phyloP scores from a whole-genome alignment of 2,329 filamentous ascomycete species.

The Exophiala mesophila region DNA sequence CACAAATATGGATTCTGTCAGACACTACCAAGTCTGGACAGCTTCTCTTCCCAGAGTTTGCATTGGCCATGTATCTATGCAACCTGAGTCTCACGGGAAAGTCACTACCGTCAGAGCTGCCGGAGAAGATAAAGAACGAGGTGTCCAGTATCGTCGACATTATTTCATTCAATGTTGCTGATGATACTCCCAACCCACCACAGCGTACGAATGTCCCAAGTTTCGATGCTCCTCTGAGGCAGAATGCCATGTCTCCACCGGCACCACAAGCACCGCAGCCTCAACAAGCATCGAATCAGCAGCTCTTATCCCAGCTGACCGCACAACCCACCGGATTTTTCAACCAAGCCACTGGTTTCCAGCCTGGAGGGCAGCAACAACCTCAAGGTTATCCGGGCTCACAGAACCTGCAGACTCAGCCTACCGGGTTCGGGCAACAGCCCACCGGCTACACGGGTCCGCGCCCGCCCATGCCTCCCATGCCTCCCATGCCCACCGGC shows the following conservation, averaged over 20 bases:
- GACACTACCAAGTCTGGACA: conserved; percentile 96
- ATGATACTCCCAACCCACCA: conserved; percentile 55
- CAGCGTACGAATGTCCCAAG: conserved; percentile 63
- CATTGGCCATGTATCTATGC: conserved; percentile 96
- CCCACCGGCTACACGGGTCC: conserved; percentile 76
- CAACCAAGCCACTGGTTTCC: conserved; percentile 65
- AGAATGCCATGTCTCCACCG: conserved; percentile 48
- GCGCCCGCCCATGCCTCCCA: conserved; percentile 74
- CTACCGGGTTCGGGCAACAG: conserved; percentile 70
- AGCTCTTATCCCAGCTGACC: conserved; percentile 54
- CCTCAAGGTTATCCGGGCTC: conserved; percentile 33
- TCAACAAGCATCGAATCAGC: conserved; percentile 65
- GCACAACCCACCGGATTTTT: conserved; percentile 48
- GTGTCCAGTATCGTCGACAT: conserved; percentile 99
- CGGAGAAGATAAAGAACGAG: conserved; percentile 87
- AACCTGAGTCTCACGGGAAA: conserved; percentile 89
- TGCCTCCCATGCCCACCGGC: conserved; percentile 73
- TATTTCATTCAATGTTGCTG: conserved; percentile 86
- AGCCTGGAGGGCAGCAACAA: conserved; percentile 44
- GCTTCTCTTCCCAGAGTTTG: conserved; percentile 95
- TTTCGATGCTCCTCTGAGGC: conserved; percentile 55
- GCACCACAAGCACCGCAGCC: conserved; percentile 61
- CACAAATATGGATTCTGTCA: conserved; percentile 89
- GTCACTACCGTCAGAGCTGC: conserved; percentile 66
- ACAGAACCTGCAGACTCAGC: conserved; percentile 56